Conservation (phyloP, 495 filamentous ascomycete species). For the Xylona heveae region DNA sequence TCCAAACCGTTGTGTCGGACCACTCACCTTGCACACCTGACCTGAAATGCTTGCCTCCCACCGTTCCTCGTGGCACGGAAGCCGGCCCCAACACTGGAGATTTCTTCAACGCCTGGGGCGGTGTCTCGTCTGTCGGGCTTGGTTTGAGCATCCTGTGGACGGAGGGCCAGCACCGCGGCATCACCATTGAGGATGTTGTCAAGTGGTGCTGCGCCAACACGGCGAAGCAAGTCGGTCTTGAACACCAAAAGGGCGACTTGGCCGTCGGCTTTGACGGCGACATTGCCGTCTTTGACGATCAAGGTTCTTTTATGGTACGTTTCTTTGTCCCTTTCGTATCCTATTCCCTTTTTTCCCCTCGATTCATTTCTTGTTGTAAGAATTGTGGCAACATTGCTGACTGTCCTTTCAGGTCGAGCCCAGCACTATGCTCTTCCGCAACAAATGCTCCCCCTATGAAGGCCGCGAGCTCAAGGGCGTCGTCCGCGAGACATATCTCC, state of each 20-base stretch:
- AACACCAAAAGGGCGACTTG: slow-evolving; percentile 62
- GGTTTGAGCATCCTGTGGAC: slow-evolving; percentile 87
- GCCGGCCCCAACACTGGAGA: slow-evolving; percentile 36
- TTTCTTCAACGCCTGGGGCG: slow-evolving; percentile 93
- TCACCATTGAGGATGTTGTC: slow-evolving; percentile 50
- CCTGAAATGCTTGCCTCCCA: slow-evolving; percentile 65
- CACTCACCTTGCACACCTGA: slow-evolving; percentile 92
- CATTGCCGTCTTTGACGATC: slow-evolving; percentile 78
- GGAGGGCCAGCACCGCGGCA: slow-evolving; percentile 33
- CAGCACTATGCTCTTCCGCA: slow-evolving; percentile 67
- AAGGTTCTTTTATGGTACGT: slow-evolving; percentile 48
- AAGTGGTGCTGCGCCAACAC: slow-evolving; percentile 74
- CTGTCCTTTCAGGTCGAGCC: slow-evolving; percentile 11
- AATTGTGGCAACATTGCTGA: not conserved
- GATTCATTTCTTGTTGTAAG: not conserved
- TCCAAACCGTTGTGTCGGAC: slow-evolving; percentile 88
- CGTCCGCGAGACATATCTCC: slow-evolving; percentile 77
- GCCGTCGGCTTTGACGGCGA: slow-evolving; percentile 78
- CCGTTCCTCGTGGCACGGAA: slow-evolving; percentile 23
- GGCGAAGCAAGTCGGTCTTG: slow-evolving; percentile 75
- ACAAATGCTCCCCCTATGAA: slow-evolving; percentile 88
- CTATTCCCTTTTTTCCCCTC: not conserved
- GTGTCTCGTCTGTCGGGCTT: slow-evolving; percentile 82
- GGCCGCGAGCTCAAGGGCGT: slow-evolving; percentile 58
- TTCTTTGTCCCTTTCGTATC: not conserved